Base-by-base conservation (phyloP, 2,329 filamentous ascomycete genomes). In the Claviceps fusiformis region DNA sequence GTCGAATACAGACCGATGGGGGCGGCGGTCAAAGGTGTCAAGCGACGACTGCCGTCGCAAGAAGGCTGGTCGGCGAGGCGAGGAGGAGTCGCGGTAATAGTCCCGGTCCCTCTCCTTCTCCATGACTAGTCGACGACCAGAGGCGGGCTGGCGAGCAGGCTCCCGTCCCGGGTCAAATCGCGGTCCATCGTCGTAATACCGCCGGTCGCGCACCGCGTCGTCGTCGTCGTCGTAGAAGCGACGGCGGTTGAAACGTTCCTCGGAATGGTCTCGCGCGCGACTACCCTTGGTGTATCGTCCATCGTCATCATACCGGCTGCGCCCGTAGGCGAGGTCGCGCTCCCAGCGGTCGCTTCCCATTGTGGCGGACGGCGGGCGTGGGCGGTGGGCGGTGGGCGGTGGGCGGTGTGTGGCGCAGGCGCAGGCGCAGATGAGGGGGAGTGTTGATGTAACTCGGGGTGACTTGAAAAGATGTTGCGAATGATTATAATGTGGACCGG, bases 11-110 rank as follows among this genome's bases (percentile, higher is more conserved):
- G 67, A 65, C 9, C 70, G 70, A 3, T 70, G 65, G 1, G 87
- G 85, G 33, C 82, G 82, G 51, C 90, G 83, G 69, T 96, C 91
- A 65, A 89, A 95, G 0, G 87, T 95, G 68, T 95, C 91, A 44
- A 95, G 76, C 53, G 89, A 95, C 15, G 89, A 95, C 68, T 95
- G 90, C 47, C 91, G 82, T 56, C 91, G 81, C 52, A 93, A 65
- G 59, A 91, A 77, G 35, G 76, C 64, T 2, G 89, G 90, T 49
- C 86, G 78, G 39, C 78, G 76, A 54, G 77, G 79, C 10, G 79
- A 76, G 10, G 79, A 76, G 5, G 76, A 69, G 46, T 68, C 71
- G 33, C 77, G 72, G 48, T 62, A 58, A 41, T 68, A 65, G 13
- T 73, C 76, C 52, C 76, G 67, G 54, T 82, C 79, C 37, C 74